Percentiles rank a stretch among this genome's conserved stretches.
Evolutionary conservation across 78 protist genomes (phyloP).

Genomic region (Parvularia atlantis): DNA sequence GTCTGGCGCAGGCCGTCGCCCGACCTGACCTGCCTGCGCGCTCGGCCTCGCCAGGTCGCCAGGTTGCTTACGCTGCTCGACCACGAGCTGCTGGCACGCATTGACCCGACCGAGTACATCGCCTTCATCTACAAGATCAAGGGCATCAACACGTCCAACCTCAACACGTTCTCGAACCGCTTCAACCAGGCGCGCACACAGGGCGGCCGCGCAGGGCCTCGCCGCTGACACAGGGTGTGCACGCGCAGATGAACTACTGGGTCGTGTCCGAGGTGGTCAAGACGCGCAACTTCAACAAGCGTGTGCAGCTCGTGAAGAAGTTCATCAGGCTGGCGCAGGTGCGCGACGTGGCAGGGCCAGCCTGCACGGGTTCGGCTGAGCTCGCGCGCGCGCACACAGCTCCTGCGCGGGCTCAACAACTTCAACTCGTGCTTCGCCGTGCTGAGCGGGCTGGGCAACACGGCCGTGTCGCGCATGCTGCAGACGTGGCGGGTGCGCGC

Average conservation of each 20-base stretch:
- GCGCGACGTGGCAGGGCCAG: too few relatives aligned
- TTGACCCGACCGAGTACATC: conserved; percentile 1
- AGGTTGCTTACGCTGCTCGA: not conserved
- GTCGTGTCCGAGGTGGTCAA: not conserved
- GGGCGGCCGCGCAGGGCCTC: not conserved
- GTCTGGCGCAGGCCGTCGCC: too few relatives aligned
- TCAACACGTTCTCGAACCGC: not conserved
- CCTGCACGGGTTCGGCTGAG: too few relatives aligned
- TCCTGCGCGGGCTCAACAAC: not conserved
- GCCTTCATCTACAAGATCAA: not conserved
- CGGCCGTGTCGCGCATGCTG: not conserved
- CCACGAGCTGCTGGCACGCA: not conserved
- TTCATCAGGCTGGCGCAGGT: not conserved
- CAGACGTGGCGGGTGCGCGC: not conserved
- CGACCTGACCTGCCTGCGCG: too few relatives aligned
- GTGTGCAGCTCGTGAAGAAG: not conserved
- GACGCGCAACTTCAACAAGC: not conserved
- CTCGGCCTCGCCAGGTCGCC: not conserved
- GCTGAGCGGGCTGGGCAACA: not conserved
- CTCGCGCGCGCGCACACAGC: not conserved
- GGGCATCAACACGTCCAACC: not conserved
- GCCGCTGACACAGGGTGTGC: not conserved
- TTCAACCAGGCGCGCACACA: not conserved
- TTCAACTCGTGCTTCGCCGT: not conserved
- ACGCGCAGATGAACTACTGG: not conserved